phyloP scores from a whole-genome alignment of 129 eudicot species.

The Glebionis coronaria region DNA sequence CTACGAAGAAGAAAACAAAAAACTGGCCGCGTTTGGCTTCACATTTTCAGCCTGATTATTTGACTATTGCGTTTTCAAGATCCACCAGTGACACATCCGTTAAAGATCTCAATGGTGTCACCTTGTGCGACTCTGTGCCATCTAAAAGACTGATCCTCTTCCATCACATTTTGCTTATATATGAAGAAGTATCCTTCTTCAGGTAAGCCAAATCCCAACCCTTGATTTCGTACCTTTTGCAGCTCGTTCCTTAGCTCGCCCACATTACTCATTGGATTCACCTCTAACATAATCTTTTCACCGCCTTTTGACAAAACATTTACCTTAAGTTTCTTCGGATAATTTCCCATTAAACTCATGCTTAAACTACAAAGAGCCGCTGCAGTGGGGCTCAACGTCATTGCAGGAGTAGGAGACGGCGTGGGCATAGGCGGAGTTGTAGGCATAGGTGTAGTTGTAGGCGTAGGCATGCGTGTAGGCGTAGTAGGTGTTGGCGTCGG shows the following conservation, averaged over 20 bases:
- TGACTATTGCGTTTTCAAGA: conserved; percentile 16
- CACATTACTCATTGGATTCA: conserved; percentile 47
- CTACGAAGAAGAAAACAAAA: background rate
- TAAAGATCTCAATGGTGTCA: conserved; percentile 65
- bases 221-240: conserved; percentile 32
- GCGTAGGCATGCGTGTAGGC: conserved; percentile 5
- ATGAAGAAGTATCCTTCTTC: conserved; percentile 77
- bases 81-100: conserved; percentile 70
- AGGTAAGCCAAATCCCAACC: conserved; percentile 45
- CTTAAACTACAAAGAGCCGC: background rate
- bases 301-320: conserved; percentile 50
- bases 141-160: conserved; percentile 59
- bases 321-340: conserved; percentile 43
- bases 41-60: too few relatives aligned
- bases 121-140: conserved; percentile 70
- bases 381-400: background rate
- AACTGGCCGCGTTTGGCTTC: too few relatives aligned
- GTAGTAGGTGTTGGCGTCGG: conserved; percentile 9
- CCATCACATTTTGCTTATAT: conserved; percentile 70
- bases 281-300: conserved; percentile 50
- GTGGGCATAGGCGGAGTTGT: conserved; percentile 24
- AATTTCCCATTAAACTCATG: conserved; percentile 19
- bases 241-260: conserved; percentile 54
- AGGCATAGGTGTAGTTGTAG: conserved; percentile 10
- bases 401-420: background rate